Conservation (phyloP, 768 basidiomycete species). For the Russula vinacea region DNA sequence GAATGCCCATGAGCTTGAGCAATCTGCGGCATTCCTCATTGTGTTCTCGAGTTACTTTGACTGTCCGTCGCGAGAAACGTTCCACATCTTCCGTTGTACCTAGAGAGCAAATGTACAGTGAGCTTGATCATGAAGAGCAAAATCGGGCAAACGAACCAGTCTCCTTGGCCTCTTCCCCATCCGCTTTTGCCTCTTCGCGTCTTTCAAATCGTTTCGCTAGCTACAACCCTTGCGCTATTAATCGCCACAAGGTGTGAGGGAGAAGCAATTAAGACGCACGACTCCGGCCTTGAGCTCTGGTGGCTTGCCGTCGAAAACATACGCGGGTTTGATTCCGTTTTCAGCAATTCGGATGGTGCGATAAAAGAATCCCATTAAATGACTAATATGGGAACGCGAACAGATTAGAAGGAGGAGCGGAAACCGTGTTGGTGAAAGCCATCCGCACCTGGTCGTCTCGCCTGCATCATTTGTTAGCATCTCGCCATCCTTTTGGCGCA, state of each 20-base stretch:
- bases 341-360: conserved; percentile 97
- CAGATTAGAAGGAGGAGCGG: background rate
- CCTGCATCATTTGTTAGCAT: conserved; percentile 96
- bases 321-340: conserved; percentile 96
- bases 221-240: conserved; percentile 41
- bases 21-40: conserved; percentile 92
- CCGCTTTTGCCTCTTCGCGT: conserved; percentile 91
- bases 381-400: conserved; percentile 44
- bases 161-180: conserved; percentile 95
- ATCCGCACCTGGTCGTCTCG: conserved; percentile 76
- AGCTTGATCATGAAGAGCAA: background rate
- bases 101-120: conserved; percentile 27
- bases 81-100: conserved; percentile 92
- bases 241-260: too few species aligned
- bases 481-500: conserved; percentile 93
- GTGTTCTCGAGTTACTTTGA: conserved; percentile 92
- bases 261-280: conserved; percentile 48
- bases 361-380: conserved; percentile 99
- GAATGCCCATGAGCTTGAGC: conserved; percentile 93
- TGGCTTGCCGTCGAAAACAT: conserved; percentile 98
- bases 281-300: conserved; percentile 97
- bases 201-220: conserved; percentile 93
- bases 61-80: conserved; percentile 81
- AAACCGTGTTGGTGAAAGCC: background rate
- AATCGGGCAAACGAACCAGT: conserved; percentile 47